Conservation (phyloP, 139 green algal species). For the Chlorella sorokiniana region DNA sequence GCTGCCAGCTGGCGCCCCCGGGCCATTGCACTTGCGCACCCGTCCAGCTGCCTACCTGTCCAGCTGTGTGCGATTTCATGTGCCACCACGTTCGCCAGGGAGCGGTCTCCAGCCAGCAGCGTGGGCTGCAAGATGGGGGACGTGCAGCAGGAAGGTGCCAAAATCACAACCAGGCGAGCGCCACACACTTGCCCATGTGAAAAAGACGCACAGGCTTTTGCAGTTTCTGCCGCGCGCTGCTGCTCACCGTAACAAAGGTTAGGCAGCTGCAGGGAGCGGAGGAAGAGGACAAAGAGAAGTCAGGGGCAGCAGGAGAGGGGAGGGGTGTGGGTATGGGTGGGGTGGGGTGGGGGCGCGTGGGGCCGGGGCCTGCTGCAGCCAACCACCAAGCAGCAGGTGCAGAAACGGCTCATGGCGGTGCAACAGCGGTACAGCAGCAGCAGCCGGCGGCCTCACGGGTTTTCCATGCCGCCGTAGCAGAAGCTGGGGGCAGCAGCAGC, state of each 20-base stretch:
- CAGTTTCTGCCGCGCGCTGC: no score
- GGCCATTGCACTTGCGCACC: not conserved
- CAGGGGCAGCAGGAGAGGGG: no score
- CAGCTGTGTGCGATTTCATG: conserved; percentile 95
- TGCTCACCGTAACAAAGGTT: not conserved
- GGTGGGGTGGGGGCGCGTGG: no score
- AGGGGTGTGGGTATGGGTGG: no score
- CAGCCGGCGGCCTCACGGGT: not conserved
- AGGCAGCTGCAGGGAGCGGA: not conserved
- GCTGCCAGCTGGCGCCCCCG: not conserved
- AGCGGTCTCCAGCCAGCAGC: conserved; percentile 86
- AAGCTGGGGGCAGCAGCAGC: conserved; percentile 92
- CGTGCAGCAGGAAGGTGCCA: conserved; percentile 60
- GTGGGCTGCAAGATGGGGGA: conserved; percentile 63
- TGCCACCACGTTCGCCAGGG: conserved; percentile 78
- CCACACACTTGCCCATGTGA: not conserved
- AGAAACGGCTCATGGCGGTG: no score
- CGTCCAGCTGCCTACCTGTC: conserved; percentile 60
- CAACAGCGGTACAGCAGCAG: not conserved
- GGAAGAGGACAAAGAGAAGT: no score
- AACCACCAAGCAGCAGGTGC: no score
- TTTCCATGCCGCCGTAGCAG: conserved; percentile 65
- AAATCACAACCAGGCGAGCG: conserved; percentile 50
- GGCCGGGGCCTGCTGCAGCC: no score
- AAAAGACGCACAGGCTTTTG: not conserved